A percentile compares a stretch with the other conserved stretches of the same genome.
These are phyloP conservation scores for Eutrema japonicum DNA, from an alignment of 345 rosid genomes.

Conservation along the genomic window DNA sequence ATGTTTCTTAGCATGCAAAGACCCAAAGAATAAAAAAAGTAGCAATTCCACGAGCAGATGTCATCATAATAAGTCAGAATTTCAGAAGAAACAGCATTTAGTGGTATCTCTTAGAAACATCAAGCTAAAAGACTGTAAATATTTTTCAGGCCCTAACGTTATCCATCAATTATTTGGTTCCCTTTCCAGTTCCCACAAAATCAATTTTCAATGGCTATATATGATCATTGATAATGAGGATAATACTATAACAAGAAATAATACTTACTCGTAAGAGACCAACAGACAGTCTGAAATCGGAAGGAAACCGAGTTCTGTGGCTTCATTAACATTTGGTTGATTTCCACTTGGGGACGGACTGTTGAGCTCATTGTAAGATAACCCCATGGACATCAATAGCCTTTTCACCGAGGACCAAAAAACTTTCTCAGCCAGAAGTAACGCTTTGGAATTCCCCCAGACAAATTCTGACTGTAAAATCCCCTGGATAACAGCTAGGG, in stretches of 20 bases:
- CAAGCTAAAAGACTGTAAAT: constrained; percentile 16
- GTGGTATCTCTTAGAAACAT: constrained; percentile 13
- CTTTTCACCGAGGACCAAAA: constrained; percentile 61
- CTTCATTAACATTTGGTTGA: constrained; percentile 40
- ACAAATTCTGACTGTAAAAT: constrained; percentile 50
- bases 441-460: constrained; percentile 45
- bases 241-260: constrained; percentile 14
- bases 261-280: constrained; percentile 60
- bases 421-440: constrained; percentile 56
- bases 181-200: constrained; percentile 15
- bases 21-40: not conserved
- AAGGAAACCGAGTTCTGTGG: constrained; percentile 39
- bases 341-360: constrained; percentile 39
- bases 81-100: not conserved
- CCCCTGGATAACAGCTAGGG: constrained; percentile 51
- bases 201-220: constrained; percentile 1
- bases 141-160: not conserved
- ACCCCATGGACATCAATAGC: constrained; percentile 54
- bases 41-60: constrained; percentile 22
- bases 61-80: constrained; percentile 5
- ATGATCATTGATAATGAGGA: constrained; percentile 2
- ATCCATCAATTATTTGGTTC: constrained; percentile 7
- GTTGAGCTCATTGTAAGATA: constrained; percentile 50
- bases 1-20: constrained; percentile 29
- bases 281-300: constrained; percentile 56